Evolutionary conservation across 345 rosid species (phyloP), one percentile per base, ranked within the genome.

Genomic region (Dipteronia sinensis): DNA sequence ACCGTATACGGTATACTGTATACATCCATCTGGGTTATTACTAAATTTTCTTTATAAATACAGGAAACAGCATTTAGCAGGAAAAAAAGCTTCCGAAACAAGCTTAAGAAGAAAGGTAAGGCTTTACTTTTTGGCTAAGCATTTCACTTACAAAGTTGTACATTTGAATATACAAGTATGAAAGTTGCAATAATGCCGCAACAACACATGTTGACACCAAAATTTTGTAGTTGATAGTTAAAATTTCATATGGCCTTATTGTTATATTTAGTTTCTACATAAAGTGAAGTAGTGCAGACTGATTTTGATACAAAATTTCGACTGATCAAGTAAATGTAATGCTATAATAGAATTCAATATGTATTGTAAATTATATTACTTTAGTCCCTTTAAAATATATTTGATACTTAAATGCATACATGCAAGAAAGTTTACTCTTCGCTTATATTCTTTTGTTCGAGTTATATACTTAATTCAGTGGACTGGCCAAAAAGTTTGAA

Each of bases 51-150:
- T 20, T 11, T 47, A 17, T 82, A 76, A 72, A 27, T 79, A 40
- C 88, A 91, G 96, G 96, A 89, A 81, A 76, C 88, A 0, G 93
- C 90, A 15, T 91, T 91, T 82, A 90, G 96, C 83, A 79, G 92
- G 81, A 91, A 91, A 81, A 88, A 93, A 79, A 83, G 96, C 82
- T 87, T 91, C 85, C 86, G 95, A 42, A 91, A 89, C 81, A 91
- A 90, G 87, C 84, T 88, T 69, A 91, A 91, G 86, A 91, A 91
- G 84, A 85, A 79, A 82, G 89, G 89, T 84, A 81, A 15, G 27
- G 72, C 27, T 11, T 12, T 13, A 42, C 66, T 65, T 27, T 23
- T 34, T 31, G 34, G 42, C 46, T 29, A 58, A 9, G 13, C 10
- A 13, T 40, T 23, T 49, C 19, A 10, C 19, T 31, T 72, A n/a